Percentiles rank a stretch among this genome's conserved stretches.
Evolutionary conservation across 306 rosid genomes (phyloP).

Genomic region (peach (Prunus persica)): Prunus_persica_NCBIv2 NC_034010.1:25983001-25983500

Average conservation of each 20-base stretch:
- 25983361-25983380: neutral
- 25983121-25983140: neutral
- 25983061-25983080: neutral
- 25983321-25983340: neutral
- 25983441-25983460: neutral
- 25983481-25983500: too few relatives aligned
- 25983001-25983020: neutral
- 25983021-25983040: neutral
- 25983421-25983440: neutral
- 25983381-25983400: neutral
- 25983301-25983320: neutral
- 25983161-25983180: neutral
- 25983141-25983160: neutral
- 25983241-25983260: constrained; percentile 5
- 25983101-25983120: neutral
- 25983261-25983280: neutral
- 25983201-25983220: constrained; percentile 1
- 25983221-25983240: neutral
- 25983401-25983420: neutral
- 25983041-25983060: neutral
- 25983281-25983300: neutral
- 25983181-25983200: neutral
- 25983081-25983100: too few relatives aligned
- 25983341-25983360: neutral
- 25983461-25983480: too few relatives aligned